Evolutionary conservation across 371 early-diverging fungal genomes (phyloP), one percentile per base, ranked within the genome.

Genomic region (Rhizopus stolonifer): DNA sequence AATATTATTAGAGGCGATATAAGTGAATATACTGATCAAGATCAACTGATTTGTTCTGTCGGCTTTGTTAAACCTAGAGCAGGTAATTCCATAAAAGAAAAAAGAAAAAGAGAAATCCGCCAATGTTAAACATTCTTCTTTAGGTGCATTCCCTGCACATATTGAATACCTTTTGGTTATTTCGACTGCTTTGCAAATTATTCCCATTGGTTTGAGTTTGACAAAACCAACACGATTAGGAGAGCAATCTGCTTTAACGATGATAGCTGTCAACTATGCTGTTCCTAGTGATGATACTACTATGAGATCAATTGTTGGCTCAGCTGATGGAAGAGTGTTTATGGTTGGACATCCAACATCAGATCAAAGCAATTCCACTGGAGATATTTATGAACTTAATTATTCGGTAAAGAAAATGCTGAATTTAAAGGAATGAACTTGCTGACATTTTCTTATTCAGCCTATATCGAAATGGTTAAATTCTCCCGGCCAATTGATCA

Each of bases 141-240:
- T 61, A 81, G 85, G 80, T 22, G 81, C 92, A 18, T 92, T 94
- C 69, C 71, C 87, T 15, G 84, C 88, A 39, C 70, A 86, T 13
- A 84, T 94, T 43, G 74, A 85, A 22, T 84, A 91, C 52, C 58
- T 95, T 13, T 72, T 95, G 21, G 89, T 90, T 4, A 69, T 95
- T n/a, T 86, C 93, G 0, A 95, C 95, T 7, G 86, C 91, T 15
- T 64, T 92, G 11, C 93, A 94, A 61, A 78, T 94, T 21, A 82
- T 88, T 24, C 60, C 92, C 2, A 74, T 94, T 49, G 94, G 42
- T 15, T 7, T 42, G 21, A 42, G 42, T 42, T 5, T 42, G 21
- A 21, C 21, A 42, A 8, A 42, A 21, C 42, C 42, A 21, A 42
- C 42, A 21, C 42, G 19, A 42, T 21, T 42, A 21, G 42, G 42